Base-by-base conservation (phyloP, 2,329 filamentous ascomycete species). In the Thermothelomyces thermophilus region DNA sequence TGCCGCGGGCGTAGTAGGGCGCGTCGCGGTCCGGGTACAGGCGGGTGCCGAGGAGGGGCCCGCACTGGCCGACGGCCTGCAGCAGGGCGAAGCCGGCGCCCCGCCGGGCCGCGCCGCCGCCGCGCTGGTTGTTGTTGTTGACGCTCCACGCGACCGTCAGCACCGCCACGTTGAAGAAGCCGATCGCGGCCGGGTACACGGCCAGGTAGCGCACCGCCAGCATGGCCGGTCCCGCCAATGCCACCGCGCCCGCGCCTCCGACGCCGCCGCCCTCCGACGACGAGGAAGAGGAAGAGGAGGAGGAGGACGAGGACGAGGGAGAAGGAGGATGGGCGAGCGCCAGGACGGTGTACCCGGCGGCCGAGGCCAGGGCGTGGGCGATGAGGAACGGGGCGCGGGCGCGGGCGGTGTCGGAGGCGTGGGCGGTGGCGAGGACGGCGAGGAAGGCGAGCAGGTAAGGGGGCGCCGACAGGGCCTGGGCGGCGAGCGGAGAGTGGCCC, bases 61-160 rank as follows among this genome's bases (percentile, higher is more conserved):
- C 88, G 56, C 83, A 84, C 68, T 94, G 88, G 1, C 88, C 90
- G 13, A 95, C 75, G 31, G 89, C 62, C 66, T 95, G 90, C 62
- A 96, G 66, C 28, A 95, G 73, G 1, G 86, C 87, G 61, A 95
- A 87, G 1, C 85, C 87, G 1, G 81, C 81, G 0, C 87, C 87
- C 57, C 86, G 85, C 6, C 81, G 79, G n/a, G n/a, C n/a, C 45
- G 78, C 79, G 54, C 83, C 80, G 54, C 83, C 80, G 11, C 74
- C 81, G 46, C 77, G 70, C 63, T 93, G 87, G 66, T 95, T 95
- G 63, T 95, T 94, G 66, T 95, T 95, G 63, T 95, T 94, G 62
- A 95, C 79, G 31, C 80, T 87, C 90, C 90, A 95, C 1, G 87
- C 85, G 50, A 95, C 86, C 58, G 90, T 84, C 28, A 95, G 75